phyloP scores from a whole-genome alignment of 495 filamentous ascomycete species.

The Aspergillus indologenus region DNA sequence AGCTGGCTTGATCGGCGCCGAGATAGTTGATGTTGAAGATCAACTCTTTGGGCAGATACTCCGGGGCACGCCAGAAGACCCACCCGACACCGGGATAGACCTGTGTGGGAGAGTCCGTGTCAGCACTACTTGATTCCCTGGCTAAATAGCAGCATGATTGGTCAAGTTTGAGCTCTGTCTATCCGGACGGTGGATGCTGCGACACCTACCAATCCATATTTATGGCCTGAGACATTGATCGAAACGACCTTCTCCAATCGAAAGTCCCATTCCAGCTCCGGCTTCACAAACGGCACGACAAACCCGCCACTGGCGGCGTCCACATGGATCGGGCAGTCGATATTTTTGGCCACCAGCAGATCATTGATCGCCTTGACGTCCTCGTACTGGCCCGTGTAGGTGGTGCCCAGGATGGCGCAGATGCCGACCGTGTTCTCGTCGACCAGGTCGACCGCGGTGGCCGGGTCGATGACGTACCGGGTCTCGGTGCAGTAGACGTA shows the following conservation, averaged over 20 bases:
- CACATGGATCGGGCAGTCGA: slow-evolving; percentile 84
- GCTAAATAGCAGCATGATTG: background rate
- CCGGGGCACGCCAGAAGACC: slow-evolving; percentile 82
- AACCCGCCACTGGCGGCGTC: slow-evolving; percentile 90
- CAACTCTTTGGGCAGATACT: slow-evolving; percentile 82
- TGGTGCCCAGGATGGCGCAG: slow-evolving; percentile 83
- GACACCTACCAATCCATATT: slow-evolving; percentile 59
- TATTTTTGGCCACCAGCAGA: slow-evolving; percentile 62
- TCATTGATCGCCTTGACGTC: slow-evolving; percentile 89
- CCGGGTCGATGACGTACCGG: slow-evolving; percentile 83
- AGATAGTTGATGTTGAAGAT: slow-evolving; percentile 99
- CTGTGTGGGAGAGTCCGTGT: slow-evolving; percentile 18
- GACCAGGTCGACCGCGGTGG: slow-evolving; percentile 74
- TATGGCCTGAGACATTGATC: slow-evolving; percentile 92
- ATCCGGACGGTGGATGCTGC: background rate
- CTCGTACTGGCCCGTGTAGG: slow-evolving; percentile 95
- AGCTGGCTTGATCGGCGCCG: slow-evolving; percentile 89
- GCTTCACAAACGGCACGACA: slow-evolving; percentile 83
- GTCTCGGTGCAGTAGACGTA: slow-evolving; percentile 79
- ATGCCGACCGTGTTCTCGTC: slow-evolving; percentile 97
- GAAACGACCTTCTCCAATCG: slow-evolving; percentile 79
- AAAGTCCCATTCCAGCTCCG: slow-evolving; percentile 83
- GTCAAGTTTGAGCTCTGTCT: background rate
- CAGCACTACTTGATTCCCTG: too few relatives aligned
- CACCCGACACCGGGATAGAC: slow-evolving; percentile 92